Evolutionary conservation across 2,329 filamentous ascomycete genomes (phyloP), one percentile per base, ranked within the genome.

Genomic region (Waltergamsia citrina): DNA sequence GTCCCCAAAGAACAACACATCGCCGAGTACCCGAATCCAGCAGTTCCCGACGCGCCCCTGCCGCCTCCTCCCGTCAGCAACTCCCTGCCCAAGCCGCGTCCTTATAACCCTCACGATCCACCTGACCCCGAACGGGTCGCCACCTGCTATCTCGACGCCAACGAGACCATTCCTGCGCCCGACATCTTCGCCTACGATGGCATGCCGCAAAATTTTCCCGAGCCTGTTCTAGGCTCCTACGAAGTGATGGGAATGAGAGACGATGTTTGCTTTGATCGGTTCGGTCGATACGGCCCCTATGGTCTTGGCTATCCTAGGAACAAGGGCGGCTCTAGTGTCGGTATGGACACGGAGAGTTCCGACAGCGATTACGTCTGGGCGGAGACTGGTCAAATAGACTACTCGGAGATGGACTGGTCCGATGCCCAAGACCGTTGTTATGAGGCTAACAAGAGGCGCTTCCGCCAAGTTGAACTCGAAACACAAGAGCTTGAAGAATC

Each of bases 211-310:
- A 82, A 84, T 10, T 84, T 87, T 56, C 84, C 87, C 1, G 78
- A 87, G 33, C 75, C 85, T 3, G 71, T 79, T 2, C 72, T 92
- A 45, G 87, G 87, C 4, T 88, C 83, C 0, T 80, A 92, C 50
- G 67, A 76, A 11, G 53, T 86, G 29, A 60, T 94, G 5, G 86
- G 84, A 0, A 56, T 94, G 26, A 67, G 78, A 16, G 71, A 86
- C 40, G 81, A 92, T 46, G 65, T 93, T 11, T 94, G 87, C 58
- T 94, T 93, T 52, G 87, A 94, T 49, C 74, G 87, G 6, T 93
- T 86, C 50, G 84, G 85, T 14, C 74, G 87, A 30, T 74, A 90
- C 24, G 87, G 85, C 0, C 81, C 86, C 0, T 94, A 94, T 49
- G 87, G 87, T 0, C 63, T 87, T 26, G 87, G 87, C n/a, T 94